A percentile compares a stretch with the other conserved stretches of the same genome.
These are phyloP conservation scores for Pluteus cervinus DNA, from an alignment of 768 basidiomycete species.

Conservation along the genomic window DNA sequence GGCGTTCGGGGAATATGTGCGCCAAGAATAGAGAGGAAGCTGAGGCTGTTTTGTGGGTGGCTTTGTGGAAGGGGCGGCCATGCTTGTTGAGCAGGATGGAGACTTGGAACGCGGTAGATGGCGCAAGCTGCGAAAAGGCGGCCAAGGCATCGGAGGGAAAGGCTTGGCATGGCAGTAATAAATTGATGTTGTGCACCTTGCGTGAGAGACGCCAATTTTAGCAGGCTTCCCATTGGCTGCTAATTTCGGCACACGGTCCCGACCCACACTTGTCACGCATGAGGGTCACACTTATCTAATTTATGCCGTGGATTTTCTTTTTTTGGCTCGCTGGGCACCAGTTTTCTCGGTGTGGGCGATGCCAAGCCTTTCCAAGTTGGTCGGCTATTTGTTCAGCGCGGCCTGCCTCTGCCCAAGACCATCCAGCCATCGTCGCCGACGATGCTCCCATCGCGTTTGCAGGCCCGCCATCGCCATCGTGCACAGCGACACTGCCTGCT, in stretches of 20 bases:
- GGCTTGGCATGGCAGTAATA: not conserved
- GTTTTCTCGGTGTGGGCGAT: not conserved
- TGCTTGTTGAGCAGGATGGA: not conserved
- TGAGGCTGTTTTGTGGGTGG: slow-evolving; percentile 11
- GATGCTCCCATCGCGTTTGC: too few species aligned
- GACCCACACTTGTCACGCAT: slow-evolving; percentile 17
- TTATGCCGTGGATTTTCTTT: too few species aligned
- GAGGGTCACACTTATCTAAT: too few species aligned
- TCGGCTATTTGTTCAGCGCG: not conserved
- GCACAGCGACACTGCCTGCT: not conserved
- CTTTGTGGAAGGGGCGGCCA: slow-evolving; percentile 4
- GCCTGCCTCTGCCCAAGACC: not conserved
- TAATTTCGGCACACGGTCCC: slow-evolving; percentile 24
- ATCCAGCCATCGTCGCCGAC: not conserved
- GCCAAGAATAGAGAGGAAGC: slow-evolving; percentile 32
- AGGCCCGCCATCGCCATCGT: too few species aligned
- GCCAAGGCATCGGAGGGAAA: not conserved
- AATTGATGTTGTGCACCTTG: not conserved
- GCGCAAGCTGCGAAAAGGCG: too few species aligned
- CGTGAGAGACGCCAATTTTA: slow-evolving; percentile 20
- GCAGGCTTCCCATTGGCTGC: slow-evolving; percentile 21
- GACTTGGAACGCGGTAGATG: too few species aligned
- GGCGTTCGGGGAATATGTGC: slow-evolving; percentile 22
- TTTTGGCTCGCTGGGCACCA: not conserved
- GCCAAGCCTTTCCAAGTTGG: slow-evolving; percentile 4